Percentiles rank a stretch among this genome's conserved stretches.
Evolutionary conservation across 1,284 basidiomycete species (phyloP).

Genomic region (Gomphus sp.): DNA sequence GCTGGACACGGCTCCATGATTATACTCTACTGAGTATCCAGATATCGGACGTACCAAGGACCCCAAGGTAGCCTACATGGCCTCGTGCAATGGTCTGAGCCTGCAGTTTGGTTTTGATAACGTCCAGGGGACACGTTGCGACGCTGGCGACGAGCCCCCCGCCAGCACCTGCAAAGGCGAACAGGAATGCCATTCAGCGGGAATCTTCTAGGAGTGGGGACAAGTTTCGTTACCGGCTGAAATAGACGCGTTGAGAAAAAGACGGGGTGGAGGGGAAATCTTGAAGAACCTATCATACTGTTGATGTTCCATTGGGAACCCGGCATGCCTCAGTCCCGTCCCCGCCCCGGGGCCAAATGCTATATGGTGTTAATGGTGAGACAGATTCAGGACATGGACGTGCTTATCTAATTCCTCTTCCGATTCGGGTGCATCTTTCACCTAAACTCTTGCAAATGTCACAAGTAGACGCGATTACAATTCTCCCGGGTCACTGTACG

Average conservation of each 20-base stretch:
- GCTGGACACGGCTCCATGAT: constrained; percentile 31
- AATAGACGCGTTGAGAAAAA: background rate
- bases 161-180: constrained; percentile 56
- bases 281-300: constrained; percentile 9
- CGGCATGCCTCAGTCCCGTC: constrained; percentile 5
- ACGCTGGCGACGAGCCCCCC: constrained; percentile 88
- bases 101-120: constrained; percentile 95
- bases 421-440: background rate
- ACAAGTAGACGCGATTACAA: no score
- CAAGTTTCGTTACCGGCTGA: constrained; percentile 6
- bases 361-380: background rate
- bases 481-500: no score
- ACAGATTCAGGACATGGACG: background rate
- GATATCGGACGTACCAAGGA: constrained; percentile 46
- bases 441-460: no score
- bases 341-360: constrained; percentile 3
- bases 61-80: constrained; percentile 65
- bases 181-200: constrained; percentile 6
- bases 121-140: constrained; percentile 95
- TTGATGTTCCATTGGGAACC: constrained; percentile 11
- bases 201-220: background rate
- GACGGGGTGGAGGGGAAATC: background rate
- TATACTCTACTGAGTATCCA: constrained; percentile 14
- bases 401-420: background rate
- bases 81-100: constrained; percentile 70